These are phyloP conservation scores for Apostasia shenzhenica DNA, from an alignment of 106 monocot genomes.

Conservation along the genomic window DNA sequence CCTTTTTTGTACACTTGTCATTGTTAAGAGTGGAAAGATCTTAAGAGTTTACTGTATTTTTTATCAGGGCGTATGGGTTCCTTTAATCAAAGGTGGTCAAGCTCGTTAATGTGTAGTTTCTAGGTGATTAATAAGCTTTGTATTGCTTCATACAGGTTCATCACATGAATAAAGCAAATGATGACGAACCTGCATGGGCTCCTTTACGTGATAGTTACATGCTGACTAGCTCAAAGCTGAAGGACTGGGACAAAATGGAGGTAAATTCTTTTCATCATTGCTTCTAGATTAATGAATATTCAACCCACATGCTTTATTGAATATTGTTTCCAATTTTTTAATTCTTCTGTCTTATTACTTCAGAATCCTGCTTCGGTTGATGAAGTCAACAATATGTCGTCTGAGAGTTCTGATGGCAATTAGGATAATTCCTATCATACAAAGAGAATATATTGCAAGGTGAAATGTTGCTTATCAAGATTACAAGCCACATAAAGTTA, in stretches of 20 bases:
- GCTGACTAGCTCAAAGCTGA: slow-evolving; percentile 74
- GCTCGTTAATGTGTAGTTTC: too few relatives aligned
- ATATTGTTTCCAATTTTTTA: background rate
- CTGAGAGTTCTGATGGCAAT: slow-evolving; percentile 25
- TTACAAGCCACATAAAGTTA: too few relatives aligned
- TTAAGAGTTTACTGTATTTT: too few relatives aligned
- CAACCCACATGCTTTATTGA: background rate
- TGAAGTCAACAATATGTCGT: slow-evolving; percentile 3
- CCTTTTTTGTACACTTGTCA: too few relatives aligned
- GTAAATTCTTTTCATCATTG: slow-evolving; percentile 20
- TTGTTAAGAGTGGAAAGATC: too few relatives aligned
- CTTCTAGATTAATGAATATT: background rate
- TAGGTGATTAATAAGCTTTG: too few relatives aligned
- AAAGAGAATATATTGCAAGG: too few relatives aligned
- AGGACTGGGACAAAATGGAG: slow-evolving; percentile 89
- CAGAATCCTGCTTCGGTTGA: slow-evolving; percentile 38
- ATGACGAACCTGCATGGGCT: slow-evolving; percentile 72
- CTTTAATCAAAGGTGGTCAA: too few relatives aligned
- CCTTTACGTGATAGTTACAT: slow-evolving; percentile 79
- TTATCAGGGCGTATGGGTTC: too few relatives aligned
- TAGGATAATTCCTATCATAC: too few relatives aligned
- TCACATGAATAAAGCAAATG: slow-evolving; percentile 13
- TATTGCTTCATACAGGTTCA: slow-evolving; percentile 16
- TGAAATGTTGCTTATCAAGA: too few relatives aligned
- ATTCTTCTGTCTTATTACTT: background rate